Conservation (phyloP, 441 rosid species). For the Mallotus japonicus region DNA sequence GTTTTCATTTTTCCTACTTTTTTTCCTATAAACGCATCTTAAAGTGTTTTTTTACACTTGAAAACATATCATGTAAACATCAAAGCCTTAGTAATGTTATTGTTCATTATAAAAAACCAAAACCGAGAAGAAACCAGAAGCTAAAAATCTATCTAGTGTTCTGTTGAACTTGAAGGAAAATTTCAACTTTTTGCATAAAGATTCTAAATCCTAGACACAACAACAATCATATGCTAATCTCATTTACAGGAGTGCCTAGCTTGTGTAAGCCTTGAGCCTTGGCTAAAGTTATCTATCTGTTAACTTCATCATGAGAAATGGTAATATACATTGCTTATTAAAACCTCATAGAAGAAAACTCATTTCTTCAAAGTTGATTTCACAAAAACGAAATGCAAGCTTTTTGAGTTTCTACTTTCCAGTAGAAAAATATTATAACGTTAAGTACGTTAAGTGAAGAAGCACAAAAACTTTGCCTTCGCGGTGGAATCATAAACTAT, state of each 20-base stretch:
- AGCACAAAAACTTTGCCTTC: background rate
- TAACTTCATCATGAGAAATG: background rate
- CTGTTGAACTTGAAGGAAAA: too few species aligned
- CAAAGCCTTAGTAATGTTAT: background rate
- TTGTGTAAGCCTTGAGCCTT: background rate
- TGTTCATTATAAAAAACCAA: background rate
- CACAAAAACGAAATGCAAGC: slow-evolving; percentile 8
- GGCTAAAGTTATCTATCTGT: background rate
- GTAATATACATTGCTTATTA: too few species aligned
- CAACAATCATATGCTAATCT: background rate
- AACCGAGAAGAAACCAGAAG: background rate
- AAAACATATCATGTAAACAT: background rate
- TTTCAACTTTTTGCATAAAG: background rate
- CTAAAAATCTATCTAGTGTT: background rate
- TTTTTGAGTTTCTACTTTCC: background rate
- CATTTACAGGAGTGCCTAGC: background rate
- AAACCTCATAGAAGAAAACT: too few species aligned
- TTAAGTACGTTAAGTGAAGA: background rate
- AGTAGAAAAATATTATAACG: background rate
- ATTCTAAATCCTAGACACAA: background rate
- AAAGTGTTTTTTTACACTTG: background rate
- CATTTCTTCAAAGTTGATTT: background rate
- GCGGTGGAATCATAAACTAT: background rate
- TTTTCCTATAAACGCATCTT: background rate
- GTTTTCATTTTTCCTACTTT: too few species aligned